Conservation (phyloP, 1,284 basidiomycete species). For the Xerocomus nothofagi region DNA sequence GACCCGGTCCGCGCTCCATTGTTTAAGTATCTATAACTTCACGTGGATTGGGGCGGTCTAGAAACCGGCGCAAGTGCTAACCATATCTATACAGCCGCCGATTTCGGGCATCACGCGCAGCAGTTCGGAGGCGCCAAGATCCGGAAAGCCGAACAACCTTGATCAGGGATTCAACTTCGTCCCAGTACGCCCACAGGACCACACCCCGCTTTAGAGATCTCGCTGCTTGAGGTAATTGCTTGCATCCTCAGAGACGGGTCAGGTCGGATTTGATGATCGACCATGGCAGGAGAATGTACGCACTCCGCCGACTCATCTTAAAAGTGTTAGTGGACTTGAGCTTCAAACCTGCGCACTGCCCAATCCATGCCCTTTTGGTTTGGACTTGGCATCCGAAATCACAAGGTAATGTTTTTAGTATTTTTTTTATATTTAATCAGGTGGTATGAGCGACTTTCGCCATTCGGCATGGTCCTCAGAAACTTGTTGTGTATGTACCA, state of each 20-base stretch:
- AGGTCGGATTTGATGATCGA: neutral
- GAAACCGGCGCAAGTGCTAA: neutral
- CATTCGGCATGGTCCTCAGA: neutral
- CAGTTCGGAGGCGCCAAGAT: slow-evolving; percentile 4
- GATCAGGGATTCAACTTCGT: neutral
- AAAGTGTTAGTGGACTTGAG: neutral
- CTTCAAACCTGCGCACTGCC: too few species aligned
- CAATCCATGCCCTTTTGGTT: neutral
- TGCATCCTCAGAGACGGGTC: neutral
- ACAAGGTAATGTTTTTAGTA: too few species aligned
- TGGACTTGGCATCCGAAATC: slow-evolving; percentile 1
- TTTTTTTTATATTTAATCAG: too few species aligned
- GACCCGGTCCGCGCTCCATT: neutral
- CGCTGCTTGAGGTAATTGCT: neutral
- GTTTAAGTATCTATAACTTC: neutral
- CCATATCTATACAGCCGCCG: slow-evolving; percentile 1
- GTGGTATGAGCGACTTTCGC: neutral
- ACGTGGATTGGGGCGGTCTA: neutral
- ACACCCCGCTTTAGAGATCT: too few species aligned
- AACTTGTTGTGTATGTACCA: too few species aligned
- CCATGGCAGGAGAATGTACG: neutral
- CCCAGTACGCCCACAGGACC: too few species aligned
- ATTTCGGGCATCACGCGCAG: neutral
- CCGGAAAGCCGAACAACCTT: slow-evolving; percentile 4
- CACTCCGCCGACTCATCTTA: neutral